A percentile compares a stretch with the other conserved stretches of the same genome.
phyloP scores from a whole-genome alignment of 1,284 basidiomycete genomes.

The Erythrobasidium hasegawianum region DNA sequence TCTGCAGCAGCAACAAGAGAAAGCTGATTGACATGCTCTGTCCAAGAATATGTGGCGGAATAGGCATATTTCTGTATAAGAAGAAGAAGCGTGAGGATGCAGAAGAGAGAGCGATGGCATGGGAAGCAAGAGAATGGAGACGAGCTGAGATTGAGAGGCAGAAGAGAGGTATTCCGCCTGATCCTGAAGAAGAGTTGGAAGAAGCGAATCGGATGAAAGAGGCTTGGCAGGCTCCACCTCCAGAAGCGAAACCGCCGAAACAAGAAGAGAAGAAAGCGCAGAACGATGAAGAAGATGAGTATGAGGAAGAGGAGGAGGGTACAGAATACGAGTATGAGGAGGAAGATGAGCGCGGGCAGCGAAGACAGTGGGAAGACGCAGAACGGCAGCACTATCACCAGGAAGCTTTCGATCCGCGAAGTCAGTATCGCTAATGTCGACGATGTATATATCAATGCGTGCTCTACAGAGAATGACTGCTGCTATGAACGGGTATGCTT shows the following conservation, averaged over 20 bases:
- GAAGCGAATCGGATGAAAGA: neutral
- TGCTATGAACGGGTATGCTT: neutral
- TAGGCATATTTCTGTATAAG: constrained; percentile 2
- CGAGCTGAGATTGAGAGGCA: neutral
- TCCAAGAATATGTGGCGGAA: neutral
- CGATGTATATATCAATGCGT: neutral
- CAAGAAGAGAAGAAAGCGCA: neutral
- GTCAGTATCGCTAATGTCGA: neutral
- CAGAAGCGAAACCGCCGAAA: neutral
- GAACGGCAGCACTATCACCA: constrained; percentile 3
- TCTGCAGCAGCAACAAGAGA: no score
- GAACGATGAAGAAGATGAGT: neutral
- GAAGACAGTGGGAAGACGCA: neutral
- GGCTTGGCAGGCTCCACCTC: neutral
- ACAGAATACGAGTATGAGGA: constrained; percentile 5
- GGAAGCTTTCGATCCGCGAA: neutral
- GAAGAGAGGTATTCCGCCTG: constrained; percentile 1
- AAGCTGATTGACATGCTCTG: no score
- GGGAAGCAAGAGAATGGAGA: neutral
- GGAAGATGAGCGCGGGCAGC: neutral
- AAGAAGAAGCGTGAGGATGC: constrained; percentile 1
- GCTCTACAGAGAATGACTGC: neutral
- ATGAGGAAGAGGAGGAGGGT: neutral
- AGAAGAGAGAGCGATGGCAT: constrained; percentile 4
- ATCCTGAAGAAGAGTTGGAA: neutral